Conservation (phyloP, 768 basidiomycete species). For the Gymnopilus dilepis region DNA sequence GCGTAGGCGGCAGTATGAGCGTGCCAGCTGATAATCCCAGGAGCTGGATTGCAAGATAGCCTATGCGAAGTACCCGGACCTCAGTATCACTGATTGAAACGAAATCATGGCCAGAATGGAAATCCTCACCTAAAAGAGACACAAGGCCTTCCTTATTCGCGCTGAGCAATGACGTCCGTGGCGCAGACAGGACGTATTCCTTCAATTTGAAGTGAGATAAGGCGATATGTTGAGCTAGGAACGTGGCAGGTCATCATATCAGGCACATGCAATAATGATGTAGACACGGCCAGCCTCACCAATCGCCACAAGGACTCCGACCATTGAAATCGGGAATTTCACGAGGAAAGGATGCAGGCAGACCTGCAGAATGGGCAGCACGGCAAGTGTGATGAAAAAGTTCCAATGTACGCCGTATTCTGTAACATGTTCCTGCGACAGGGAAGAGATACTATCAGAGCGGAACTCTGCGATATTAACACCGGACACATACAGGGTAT, state of each 20-base stretch:
- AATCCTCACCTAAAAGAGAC: slow-evolving; percentile 66
- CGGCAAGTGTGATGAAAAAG: slow-evolving; percentile 92
- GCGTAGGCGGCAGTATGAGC: slow-evolving; percentile 73
- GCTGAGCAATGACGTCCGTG: slow-evolving; percentile 66
- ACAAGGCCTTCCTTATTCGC: slow-evolving; percentile 93
- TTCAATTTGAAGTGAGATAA: slow-evolving; percentile 64
- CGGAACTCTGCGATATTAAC: background rate
- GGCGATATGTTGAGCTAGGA: slow-evolving; percentile 70
- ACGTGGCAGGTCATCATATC: background rate
- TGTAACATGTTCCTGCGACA: slow-evolving; percentile 81
- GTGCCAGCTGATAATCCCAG: slow-evolving; percentile 86
- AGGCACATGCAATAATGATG: background rate
- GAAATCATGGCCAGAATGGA: background rate
- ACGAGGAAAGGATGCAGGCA: slow-evolving; percentile 70
- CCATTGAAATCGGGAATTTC: slow-evolving; percentile 58
- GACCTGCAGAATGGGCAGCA: slow-evolving; percentile 77
- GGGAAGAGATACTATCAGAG: background rate
- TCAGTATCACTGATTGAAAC: background rate
- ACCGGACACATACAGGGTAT: slow-evolving; percentile 74
- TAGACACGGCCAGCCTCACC: slow-evolving; percentile 39
- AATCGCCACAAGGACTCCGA: slow-evolving; percentile 66
- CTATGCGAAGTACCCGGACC: slow-evolving; percentile 31
- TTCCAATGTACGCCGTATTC: slow-evolving; percentile 99
- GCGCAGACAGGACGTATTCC: slow-evolving; percentile 66
- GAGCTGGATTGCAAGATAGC: slow-evolving; percentile 90